Conservation (phyloP, 1,284 basidiomycete species). For the Ustilago sp. region DNA sequence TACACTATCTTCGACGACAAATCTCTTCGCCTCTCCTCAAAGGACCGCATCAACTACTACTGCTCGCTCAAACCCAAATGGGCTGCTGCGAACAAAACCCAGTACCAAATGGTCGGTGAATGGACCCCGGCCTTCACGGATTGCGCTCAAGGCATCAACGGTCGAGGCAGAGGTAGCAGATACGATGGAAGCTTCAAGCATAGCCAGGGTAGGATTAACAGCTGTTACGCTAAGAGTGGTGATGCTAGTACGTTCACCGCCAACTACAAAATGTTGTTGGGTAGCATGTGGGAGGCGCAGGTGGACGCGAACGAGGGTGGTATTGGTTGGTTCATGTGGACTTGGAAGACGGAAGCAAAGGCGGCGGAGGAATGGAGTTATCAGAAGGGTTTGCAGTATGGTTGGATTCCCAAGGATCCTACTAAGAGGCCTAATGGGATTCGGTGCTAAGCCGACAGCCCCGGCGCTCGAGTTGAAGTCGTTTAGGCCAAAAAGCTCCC, state of each 20-base stretch:
- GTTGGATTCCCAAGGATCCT: conserved; percentile 61
- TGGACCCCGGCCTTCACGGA: conserved; percentile 78
- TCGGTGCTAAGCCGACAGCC: conserved; percentile 14
- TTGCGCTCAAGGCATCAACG: conserved; percentile 83
- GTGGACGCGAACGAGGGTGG: conserved; percentile 65
- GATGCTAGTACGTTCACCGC: conserved; percentile 78
- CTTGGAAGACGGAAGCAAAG: conserved; percentile 77
- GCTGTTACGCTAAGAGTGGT: conserved; percentile 80
- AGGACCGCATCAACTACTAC: conserved; percentile 59
- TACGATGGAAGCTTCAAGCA: conserved; percentile 79
- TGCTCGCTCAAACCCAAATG: conserved; percentile 59
- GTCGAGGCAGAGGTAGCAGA: conserved; percentile 76
- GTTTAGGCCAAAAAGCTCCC: conserved; percentile 8
- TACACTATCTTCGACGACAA: conserved; percentile 63
- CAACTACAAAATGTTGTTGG: conserved; percentile 84
- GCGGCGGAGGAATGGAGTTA: conserved; percentile 68
- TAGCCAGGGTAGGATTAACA: conserved; percentile 73
- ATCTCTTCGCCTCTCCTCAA: conserved; percentile 34
- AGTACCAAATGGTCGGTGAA: conserved; percentile 67
- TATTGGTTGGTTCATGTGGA: conserved; percentile 85
- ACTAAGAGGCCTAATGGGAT: conserved; percentile 43
- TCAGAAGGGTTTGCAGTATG: conserved; percentile 64
- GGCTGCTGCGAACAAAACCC: conserved; percentile 49
- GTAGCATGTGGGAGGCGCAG: conserved; percentile 87
- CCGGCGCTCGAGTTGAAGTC: background rate